A percentile compares a stretch with the other conserved stretches of the same genome.
Conservation (phyloP, 305 asterid species). For the Fraxinus platypoda region DNA sequence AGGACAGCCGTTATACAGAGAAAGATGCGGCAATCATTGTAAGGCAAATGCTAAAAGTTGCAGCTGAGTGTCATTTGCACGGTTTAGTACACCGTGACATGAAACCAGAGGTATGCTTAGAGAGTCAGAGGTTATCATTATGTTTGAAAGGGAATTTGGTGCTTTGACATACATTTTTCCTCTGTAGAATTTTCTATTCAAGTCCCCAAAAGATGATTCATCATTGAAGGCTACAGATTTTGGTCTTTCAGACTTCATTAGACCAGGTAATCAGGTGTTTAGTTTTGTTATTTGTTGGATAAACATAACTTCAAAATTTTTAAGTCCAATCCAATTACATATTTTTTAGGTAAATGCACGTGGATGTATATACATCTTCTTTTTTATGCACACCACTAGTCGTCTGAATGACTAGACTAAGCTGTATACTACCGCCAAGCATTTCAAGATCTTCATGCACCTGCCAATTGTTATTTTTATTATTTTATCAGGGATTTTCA, state of each 20-base stretch:
- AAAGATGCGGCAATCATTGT: conserved; percentile 97
- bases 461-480: neutral
- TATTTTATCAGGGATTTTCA: neutral
- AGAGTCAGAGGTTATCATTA: neutral
- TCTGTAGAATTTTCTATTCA: conserved; percentile 84
- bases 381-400: neutral
- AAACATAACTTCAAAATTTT: neutral
- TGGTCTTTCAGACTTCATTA: conserved; percentile 82
- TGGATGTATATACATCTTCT: neutral
- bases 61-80: conserved; percentile 97
- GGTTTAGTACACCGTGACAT: conserved; percentile 99
- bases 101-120: conserved; percentile 87
- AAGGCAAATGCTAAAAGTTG: conserved; percentile 96
- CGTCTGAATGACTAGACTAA: neutral
- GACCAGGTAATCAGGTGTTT: conserved; percentile 57
- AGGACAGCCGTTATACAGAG: conserved; percentile 92
- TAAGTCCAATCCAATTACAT: neutral
- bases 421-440: neutral
- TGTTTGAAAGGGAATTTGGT: conserved; percentile 13
- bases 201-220: conserved; percentile 80
- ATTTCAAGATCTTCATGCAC: neutral
- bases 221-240: conserved; percentile 79
- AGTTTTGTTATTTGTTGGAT: neutral
- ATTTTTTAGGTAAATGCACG: neutral
- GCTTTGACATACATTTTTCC: conserved; percentile 27